A percentile compares a stretch with the other conserved stretches of the same genome.
phyloP scores from a whole-genome alignment of 2,329 filamentous ascomycete species.

The Fonsecaea pedrosoi region DNA sequence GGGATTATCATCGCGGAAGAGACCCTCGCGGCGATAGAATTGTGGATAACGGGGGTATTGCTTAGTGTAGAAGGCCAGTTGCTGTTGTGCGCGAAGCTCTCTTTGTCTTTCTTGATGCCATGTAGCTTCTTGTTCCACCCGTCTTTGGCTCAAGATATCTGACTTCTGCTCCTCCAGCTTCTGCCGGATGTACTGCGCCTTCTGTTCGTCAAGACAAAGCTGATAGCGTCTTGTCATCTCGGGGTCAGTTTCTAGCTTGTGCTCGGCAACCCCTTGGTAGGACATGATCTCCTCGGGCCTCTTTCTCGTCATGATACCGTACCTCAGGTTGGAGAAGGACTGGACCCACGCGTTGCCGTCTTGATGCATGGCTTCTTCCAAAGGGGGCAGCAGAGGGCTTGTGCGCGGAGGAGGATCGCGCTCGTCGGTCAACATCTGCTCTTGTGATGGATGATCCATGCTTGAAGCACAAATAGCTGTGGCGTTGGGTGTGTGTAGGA shows the following conservation, averaged over 20 bases:
- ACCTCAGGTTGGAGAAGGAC: slow-evolving; percentile 9
- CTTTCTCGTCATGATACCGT: neutral
- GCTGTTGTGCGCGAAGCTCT: neutral
- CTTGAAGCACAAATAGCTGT: neutral
- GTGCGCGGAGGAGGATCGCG: neutral
- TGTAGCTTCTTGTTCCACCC: neutral
- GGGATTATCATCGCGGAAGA: neutral
- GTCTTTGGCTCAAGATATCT: neutral
- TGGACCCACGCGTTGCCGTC: slow-evolving; percentile 9
- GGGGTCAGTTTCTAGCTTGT: slow-evolving; percentile 7
- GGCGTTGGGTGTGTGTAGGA: neutral
- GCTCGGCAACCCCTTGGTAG: slow-evolving; percentile 11
- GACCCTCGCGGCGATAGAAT: neutral
- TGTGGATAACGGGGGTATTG: neutral
- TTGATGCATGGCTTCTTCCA: neutral
- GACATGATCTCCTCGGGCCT: slow-evolving; percentile 21
- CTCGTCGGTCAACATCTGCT: neutral
- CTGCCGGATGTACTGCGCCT: slow-evolving; percentile 1
- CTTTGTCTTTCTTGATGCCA: neutral
- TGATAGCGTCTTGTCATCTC: slow-evolving; percentile 14
- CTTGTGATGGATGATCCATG: neutral
- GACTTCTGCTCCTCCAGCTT: slow-evolving; percentile 8
- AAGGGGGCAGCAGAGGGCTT: neutral
- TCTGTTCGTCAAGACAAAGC: neutral
- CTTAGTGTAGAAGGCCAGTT: neutral